These are phyloP conservation scores for Cyberlindnera suaveolens DNA, from an alignment of 805 yeast genomes.

Conservation along the genomic window DNA sequence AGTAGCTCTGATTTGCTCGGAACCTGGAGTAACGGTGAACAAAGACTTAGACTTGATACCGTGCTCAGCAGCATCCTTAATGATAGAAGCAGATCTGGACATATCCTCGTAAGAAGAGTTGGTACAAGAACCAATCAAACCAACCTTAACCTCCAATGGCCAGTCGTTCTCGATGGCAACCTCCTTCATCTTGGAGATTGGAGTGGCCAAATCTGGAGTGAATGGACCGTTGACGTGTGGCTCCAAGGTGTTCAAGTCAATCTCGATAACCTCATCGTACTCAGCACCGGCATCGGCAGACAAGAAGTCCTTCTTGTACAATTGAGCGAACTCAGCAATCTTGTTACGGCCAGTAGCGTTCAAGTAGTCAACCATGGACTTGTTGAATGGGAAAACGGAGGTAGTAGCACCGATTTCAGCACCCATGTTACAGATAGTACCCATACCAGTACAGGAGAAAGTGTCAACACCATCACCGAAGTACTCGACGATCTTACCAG, in stretches of 20 bases:
- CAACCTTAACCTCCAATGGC: slow-evolving; percentile 91
- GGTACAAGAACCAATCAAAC: slow-evolving; percentile 97
- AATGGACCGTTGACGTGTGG: slow-evolving; percentile 97
- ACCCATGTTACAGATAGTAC: slow-evolving; percentile 99
- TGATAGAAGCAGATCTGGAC: slow-evolving; percentile 93
- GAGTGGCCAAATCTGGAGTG: slow-evolving; percentile 97
- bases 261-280: slow-evolving; percentile 89
- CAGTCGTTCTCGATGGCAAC: slow-evolving; percentile 81
- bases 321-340: slow-evolving; percentile 74
- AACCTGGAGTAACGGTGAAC: slow-evolving; percentile 95
- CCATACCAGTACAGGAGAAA: slow-evolving; percentile 98
- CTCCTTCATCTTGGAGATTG: slow-evolving; percentile 80
- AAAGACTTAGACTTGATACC: slow-evolving; percentile 90
- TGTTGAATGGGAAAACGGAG: slow-evolving; percentile 94
- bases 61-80: slow-evolving; percentile 82
- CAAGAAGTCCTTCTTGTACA: slow-evolving; percentile 59
- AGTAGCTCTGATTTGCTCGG: slow-evolving; percentile 97
- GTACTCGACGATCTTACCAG: slow-evolving; percentile 94
- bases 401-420: slow-evolving; percentile 99
- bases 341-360: slow-evolving; percentile 80
- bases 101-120: slow-evolving; percentile 98
- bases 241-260: slow-evolving; percentile 83
- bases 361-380: slow-evolving; percentile 81
- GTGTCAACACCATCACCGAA: slow-evolving; percentile 92
- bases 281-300: slow-evolving; percentile 89